phyloP scores from a whole-genome alignment of 371 early-diverging fungal genomes.

The Syncephalastrum sp. region DNA sequence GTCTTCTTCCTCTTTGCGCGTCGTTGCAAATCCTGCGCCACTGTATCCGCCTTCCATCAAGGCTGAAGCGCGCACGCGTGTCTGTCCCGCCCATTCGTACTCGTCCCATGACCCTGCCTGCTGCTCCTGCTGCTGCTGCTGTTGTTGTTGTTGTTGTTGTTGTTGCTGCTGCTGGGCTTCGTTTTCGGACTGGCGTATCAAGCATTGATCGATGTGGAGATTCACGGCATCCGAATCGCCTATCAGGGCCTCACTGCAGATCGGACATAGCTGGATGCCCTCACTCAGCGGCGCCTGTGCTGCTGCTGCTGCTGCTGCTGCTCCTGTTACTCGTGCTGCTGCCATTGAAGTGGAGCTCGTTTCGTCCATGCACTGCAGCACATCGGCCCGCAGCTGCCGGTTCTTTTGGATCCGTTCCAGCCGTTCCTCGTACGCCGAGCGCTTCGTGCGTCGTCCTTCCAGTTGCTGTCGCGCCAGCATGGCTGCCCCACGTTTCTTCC shows the following conservation, averaged over 20 bases:
- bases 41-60: conserved; percentile 81
- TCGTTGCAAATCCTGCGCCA: conserved; percentile 56
- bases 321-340: not conserved
- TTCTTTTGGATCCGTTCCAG: conserved; percentile 43
- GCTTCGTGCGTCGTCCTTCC: conserved; percentile 41
- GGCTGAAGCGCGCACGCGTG: conserved; percentile 77
- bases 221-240: conserved; percentile 65
- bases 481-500: conserved; percentile 57
- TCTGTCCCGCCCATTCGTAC: conserved; percentile 87
- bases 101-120: conserved; percentile 55
- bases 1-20: conserved; percentile 62
- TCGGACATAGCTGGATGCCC: conserved; percentile 59
- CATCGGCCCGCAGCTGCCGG: conserved; percentile 20
- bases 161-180: not conserved
- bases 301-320: not conserved
- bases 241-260: conserved; percentile 65
- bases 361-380: conserved; percentile 14
- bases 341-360: not conserved
- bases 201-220: conserved; percentile 70
- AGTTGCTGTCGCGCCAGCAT: conserved; percentile 52
- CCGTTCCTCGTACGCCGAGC: conserved; percentile 44
- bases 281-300: not conserved
- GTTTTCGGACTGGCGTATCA: conserved; percentile 31
- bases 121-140: not conserved
- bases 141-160: no score